Evolutionary conservation across 2,329 filamentous ascomycete species (phyloP).

Genomic region (Stagonosporopsis rhizophila): DNA sequence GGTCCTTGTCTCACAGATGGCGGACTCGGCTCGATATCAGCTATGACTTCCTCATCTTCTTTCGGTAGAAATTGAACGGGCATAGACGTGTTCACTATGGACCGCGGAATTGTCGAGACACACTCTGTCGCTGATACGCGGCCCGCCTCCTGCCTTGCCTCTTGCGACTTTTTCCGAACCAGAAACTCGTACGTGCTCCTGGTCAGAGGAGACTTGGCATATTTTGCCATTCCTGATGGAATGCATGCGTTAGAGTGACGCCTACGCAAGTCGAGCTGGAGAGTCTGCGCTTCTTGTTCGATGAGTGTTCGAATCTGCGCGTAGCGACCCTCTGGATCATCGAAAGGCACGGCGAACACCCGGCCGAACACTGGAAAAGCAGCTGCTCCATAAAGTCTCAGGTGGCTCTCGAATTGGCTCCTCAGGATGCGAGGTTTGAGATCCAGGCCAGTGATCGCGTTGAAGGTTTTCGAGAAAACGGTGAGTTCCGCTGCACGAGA

Average conservation of each 20-base stretch:
- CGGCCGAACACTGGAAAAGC: slow-evolving; percentile 10
- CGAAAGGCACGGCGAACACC: slow-evolving; percentile 16
- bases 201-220: background rate
- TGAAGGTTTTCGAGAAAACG: slow-evolving; percentile 11
- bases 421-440: background rate
- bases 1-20: too few relatives aligned
- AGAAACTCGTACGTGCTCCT: background rate
- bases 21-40: too few relatives aligned
- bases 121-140: background rate
- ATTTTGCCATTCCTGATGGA: background rate
- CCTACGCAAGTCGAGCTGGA: background rate
- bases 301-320: slow-evolving; percentile 1
- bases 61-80: background rate
- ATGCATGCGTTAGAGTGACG: background rate
- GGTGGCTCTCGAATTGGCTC: slow-evolving; percentile 16
- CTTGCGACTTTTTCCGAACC: background rate
- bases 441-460: slow-evolving; percentile 8
- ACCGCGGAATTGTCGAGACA: background rate
- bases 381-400: slow-evolving; percentile 8
- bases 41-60: background rate
- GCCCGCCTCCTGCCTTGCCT: background rate
- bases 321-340: slow-evolving; percentile 18
- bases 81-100: background rate
- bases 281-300: background rate
- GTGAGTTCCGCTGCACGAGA: background rate